Evolutionary conservation across 805 yeast genomes (phyloP).

Genomic region (Kodamaea jinghongensis): DNA sequence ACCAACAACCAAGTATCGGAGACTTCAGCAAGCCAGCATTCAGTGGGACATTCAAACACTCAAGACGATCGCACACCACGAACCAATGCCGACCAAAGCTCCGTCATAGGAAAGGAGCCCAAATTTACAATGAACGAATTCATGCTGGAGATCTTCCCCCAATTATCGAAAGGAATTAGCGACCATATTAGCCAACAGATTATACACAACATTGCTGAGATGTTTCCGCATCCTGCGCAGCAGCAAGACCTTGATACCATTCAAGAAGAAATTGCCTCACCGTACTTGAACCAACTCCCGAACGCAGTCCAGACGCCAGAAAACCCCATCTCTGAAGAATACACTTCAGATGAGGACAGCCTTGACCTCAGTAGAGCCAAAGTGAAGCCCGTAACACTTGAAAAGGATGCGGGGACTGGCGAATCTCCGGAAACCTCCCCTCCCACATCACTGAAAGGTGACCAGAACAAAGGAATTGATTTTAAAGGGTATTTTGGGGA

Average conservation of each 20-base stretch:
- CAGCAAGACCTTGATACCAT: too few relatives aligned
- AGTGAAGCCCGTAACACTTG: not conserved
- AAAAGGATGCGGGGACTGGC: not conserved
- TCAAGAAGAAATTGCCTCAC: too few relatives aligned
- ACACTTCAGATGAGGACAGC: conserved; percentile 13
- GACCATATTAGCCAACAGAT: conserved; percentile 9
- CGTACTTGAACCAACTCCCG: too few relatives aligned
- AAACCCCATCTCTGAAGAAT: not conserved
- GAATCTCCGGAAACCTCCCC: conserved; percentile 24
- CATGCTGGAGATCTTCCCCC: conserved; percentile 11
- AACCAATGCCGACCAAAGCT: not conserved
- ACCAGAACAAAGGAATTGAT: not conserved
- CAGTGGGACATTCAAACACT: not conserved
- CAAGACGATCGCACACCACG: not conserved
- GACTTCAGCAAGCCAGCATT: conserved; percentile 1
- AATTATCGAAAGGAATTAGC: conserved; percentile 12
- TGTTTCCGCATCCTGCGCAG: not conserved
- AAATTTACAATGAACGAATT: conserved; percentile 10
- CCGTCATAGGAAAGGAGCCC: conserved; percentile 1
- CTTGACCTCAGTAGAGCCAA: conserved; percentile 11
- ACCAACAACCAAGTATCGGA: conserved; percentile 5
- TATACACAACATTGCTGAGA: not conserved
- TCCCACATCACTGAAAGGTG: conserved; percentile 27
- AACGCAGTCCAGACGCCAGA: conserved; percentile 1
- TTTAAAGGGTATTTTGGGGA: not conserved